These are phyloP conservation scores for Xylaria multiplex DNA, from an alignment of 2,329 filamentous ascomycete species.

Conservation along the genomic window DNA sequence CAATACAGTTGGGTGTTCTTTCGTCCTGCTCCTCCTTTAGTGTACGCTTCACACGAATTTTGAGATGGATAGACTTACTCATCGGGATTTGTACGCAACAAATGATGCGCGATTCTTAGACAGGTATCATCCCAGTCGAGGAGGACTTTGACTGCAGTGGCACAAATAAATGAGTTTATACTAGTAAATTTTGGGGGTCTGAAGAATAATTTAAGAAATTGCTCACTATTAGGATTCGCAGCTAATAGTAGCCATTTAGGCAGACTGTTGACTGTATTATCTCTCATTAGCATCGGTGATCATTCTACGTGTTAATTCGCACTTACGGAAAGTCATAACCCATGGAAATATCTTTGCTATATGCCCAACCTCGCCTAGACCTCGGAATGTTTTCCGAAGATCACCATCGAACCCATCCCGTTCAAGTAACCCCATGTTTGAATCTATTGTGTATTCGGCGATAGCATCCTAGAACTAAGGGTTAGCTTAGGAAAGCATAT, in stretches of 20 bases:
- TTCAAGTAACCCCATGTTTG: background rate
- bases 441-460: constrained; percentile 16
- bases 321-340: constrained; percentile 1
- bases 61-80: background rate
- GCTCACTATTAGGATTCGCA: constrained; percentile 10
- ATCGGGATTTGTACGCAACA: constrained; percentile 4
- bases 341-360: constrained; percentile 1
- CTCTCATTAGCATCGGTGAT: background rate
- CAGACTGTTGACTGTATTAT: constrained; percentile 5
- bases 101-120: constrained; percentile 1
- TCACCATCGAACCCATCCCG: background rate
- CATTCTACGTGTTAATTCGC: background rate
- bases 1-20: constrained; percentile 16
- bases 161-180: background rate
- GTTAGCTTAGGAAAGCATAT: background rate
- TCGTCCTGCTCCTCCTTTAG: constrained; percentile 3
- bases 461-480: background rate
- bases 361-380: constrained; percentile 9
- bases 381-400: constrained; percentile 5
- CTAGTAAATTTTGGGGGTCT: too few species aligned
- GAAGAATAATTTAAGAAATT: background rate
- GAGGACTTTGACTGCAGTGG: constrained; percentile 10
- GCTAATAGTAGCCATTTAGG: constrained; percentile 8
- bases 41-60: background rate
- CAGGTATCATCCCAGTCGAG: constrained; percentile 17